Evolutionary conservation across 768 basidiomycete species (phyloP).

Genomic region (Royoungia palumana): DNA sequence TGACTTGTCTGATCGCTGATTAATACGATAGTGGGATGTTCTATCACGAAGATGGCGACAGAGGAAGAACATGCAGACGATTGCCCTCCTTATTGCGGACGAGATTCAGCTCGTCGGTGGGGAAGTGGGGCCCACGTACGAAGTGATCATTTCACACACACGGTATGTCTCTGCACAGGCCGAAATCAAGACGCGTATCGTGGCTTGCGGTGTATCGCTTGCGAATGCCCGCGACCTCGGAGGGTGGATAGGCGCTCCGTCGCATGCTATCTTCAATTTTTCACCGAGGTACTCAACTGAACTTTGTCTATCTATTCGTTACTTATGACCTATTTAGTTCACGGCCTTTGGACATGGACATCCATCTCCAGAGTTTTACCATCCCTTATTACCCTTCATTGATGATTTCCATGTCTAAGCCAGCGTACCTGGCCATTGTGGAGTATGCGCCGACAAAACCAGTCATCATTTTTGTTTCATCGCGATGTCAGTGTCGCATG

Average conservation of each 20-base stretch:
- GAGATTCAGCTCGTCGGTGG: constrained; percentile 95
- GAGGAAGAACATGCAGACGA: constrained; percentile 91
- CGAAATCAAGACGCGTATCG: constrained; percentile 87
- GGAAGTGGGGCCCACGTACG: constrained; percentile 93
- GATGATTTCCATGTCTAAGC: constrained; percentile 99
- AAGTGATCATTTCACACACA: constrained; percentile 94
- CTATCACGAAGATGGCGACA: constrained; percentile 94
- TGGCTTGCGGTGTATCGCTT: constrained; percentile 91
- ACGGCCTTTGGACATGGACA: constrained; percentile 95
- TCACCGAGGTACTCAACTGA: constrained; percentile 65
- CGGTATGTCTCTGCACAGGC: constrained; percentile 95
- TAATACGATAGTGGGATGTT: constrained; percentile 77
- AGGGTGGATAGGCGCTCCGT: constrained; percentile 95
- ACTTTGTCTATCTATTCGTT: constrained; percentile 1
- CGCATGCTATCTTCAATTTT: constrained; percentile 97
- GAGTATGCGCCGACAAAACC: constrained; percentile 86
- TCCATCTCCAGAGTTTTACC: constrained; percentile 92
- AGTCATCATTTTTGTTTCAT: constrained; percentile 89
- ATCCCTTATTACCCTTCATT: constrained; percentile 98
- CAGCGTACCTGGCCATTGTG: constrained; percentile 87
- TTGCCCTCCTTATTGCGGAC: constrained; percentile 91
- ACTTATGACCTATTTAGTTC: constrained; percentile 49
- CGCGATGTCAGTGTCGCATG: constrained; percentile 85
- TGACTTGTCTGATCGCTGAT: not conserved
- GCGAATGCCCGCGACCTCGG: constrained; percentile 95